Percentiles rank a stretch among this genome's conserved stretches.
These are phyloP conservation scores for Cryptosporidium sp. DNA, from an alignment of 169 alveolate species.

Conservation along the genomic window DNA sequence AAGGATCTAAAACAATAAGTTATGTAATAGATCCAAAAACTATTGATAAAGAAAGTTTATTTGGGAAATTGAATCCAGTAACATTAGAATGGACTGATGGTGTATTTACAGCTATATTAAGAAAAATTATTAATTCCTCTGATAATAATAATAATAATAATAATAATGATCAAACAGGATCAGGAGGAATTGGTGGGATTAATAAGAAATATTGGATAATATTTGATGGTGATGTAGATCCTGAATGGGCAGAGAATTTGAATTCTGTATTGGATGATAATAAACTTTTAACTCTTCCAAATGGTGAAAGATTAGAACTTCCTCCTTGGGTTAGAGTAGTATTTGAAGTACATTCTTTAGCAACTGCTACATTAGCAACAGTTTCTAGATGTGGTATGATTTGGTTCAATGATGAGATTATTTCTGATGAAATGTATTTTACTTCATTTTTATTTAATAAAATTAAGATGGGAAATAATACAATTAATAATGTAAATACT, in stretches of 20 bases:
- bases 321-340: conserved; percentile 83
- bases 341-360: conserved; percentile 94
- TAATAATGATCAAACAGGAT: too few species aligned
- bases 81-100: conserved; percentile 99
- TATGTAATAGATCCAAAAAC: conserved; percentile 94
- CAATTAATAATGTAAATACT: not conserved
- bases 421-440: conserved; percentile 89
- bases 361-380: conserved; percentile 98
- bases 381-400: conserved; percentile 99
- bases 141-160: not conserved
- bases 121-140: conserved; percentile 84
- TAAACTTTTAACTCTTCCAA: conserved; percentile 95
- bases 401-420: conserved; percentile 94
- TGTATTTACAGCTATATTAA: conserved; percentile 93
- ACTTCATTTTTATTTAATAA: conserved; percentile 81
- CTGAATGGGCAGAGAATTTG: conserved; percentile 99
- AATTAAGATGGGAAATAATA: conserved; percentile 5
- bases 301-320: conserved; percentile 96
- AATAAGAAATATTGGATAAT: conserved; percentile 95
- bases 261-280: conserved; percentile 99
- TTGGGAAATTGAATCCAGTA: conserved; percentile 94
- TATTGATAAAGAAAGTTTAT: conserved; percentile 93
- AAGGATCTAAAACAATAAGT: conserved; percentile 91
- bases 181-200: conserved; percentile 50
- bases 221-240: conserved; percentile 99